A percentile compares a stretch with the other conserved stretches of the same genome.
phyloP scores from a whole-genome alignment of 768 basidiomycete genomes.

The Macrolepiota fuliginosa region DNA sequence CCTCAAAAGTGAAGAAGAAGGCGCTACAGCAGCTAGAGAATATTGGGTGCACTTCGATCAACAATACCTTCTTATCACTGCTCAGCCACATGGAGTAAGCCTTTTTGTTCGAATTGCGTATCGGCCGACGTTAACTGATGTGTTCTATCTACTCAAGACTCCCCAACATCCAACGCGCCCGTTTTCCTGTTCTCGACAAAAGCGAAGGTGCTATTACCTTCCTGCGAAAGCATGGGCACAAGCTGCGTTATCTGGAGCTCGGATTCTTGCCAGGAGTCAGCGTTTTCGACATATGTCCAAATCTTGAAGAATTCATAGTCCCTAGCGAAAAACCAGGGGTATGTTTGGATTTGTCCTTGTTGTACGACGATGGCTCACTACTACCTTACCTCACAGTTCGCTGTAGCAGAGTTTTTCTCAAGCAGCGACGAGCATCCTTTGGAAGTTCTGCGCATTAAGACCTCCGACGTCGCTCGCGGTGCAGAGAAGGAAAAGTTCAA shows the following conservation, averaged over 20 bases:
- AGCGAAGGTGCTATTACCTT: constrained; percentile 3
- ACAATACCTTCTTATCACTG: background rate
- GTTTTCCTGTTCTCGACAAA: background rate
- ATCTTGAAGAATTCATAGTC: background rate
- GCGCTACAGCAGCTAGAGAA: constrained; percentile 6
- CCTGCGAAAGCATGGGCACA: constrained; percentile 1
- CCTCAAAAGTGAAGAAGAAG: background rate
- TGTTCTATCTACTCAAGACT: background rate
- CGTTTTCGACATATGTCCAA: constrained; percentile 4
- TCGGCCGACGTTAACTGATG: background rate
- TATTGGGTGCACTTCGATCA: background rate
- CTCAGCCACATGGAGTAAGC: constrained; percentile 1
- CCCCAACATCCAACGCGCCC: background rate
- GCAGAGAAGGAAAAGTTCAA: constrained; percentile 9
- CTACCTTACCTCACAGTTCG: background rate
- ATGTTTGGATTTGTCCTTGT: background rate
- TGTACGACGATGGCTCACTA: background rate
- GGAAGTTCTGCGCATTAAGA: background rate
- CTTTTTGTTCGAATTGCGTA: background rate
- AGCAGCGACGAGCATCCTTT: constrained; percentile 6
- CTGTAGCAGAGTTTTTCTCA: constrained; percentile 5
- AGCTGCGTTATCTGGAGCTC: background rate
- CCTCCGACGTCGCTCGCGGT: background rate
- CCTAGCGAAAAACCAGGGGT: constrained; percentile 5
- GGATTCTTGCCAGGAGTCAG: constrained; percentile 7